Conservation (phyloP, 148 eudicot genomes). For the Vaccinium darrowii region DNA sequence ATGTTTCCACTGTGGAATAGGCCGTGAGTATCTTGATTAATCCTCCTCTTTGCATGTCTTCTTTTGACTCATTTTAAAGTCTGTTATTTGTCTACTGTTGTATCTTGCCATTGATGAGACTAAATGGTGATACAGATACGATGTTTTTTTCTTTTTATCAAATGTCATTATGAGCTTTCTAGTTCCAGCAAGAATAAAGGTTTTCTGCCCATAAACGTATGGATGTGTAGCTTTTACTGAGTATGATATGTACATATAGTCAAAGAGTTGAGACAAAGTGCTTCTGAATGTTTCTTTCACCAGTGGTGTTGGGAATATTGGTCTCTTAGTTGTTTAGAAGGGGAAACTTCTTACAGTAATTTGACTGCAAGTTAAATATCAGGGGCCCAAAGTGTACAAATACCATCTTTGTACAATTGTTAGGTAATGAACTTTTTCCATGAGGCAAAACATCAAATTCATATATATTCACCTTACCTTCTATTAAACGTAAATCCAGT, state of each 20-base stretch:
- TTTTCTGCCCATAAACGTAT: background rate
- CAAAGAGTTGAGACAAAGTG: background rate
- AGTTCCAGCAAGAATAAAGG: background rate
- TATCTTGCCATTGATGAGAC: background rate
- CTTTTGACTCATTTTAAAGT: background rate
- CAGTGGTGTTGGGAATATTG: background rate
- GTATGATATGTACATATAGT: background rate
- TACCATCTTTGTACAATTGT: background rate
- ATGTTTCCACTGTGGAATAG: constrained; percentile 26
- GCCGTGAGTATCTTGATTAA: constrained; percentile 20
- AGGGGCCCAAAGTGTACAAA: background rate
- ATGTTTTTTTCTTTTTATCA: background rate
- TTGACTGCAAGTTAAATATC: background rate
- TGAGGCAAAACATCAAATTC: background rate
- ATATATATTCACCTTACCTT: background rate
- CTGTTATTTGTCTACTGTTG: background rate
- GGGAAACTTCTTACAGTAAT: background rate
- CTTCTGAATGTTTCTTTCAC: background rate
- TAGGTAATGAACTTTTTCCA: background rate
- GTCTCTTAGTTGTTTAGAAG: background rate
- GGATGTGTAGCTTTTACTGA: background rate
- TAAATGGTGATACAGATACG: background rate
- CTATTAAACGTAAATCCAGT: background rate
- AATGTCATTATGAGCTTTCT: background rate
- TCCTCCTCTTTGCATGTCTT: constrained; percentile 4